Percentiles rank a stretch among this genome's conserved stretches.
These are phyloP conservation scores for Lactuca saligna DNA, from an alignment of 129 eudicot genomes.

Conservation along the genomic window DNA sequence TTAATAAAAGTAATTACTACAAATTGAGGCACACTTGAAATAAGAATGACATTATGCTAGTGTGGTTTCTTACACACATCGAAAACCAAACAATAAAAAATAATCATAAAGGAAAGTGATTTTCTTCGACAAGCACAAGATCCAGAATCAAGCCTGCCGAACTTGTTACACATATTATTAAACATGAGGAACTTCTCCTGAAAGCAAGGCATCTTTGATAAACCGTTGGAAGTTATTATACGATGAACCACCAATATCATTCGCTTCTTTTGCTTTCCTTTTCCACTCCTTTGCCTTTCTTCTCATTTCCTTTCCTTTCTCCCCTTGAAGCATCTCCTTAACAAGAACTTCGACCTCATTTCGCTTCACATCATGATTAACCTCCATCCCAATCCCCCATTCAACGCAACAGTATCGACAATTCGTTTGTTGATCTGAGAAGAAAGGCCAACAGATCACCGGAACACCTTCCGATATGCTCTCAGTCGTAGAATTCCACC, in stretches of 20 bases:
- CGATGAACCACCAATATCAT: slow-evolving; percentile 42
- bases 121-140: slow-evolving; percentile 3
- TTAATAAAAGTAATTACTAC: too few relatives aligned
- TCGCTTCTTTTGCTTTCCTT: slow-evolving; percentile 43
- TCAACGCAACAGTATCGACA: slow-evolving; percentile 40
- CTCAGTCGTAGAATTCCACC: slow-evolving; percentile 58
- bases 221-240: slow-evolving; percentile 40
- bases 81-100: not conserved
- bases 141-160: not conserved
- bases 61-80: not conserved
- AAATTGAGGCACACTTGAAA: too few relatives aligned
- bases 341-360: slow-evolving; percentile 48
- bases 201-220: slow-evolving; percentile 32
- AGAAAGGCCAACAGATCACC: slow-evolving; percentile 57
- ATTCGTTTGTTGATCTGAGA: slow-evolving; percentile 60
- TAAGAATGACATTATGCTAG: too few relatives aligned
- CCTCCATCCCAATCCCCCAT: slow-evolving; percentile 73
- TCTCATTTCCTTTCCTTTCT: slow-evolving; percentile 50
- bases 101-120: not conserved
- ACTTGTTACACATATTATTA: not conserved
- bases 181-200: not conserved
- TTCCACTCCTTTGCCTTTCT: slow-evolving; percentile 51
- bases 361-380: slow-evolving; percentile 54
- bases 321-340: slow-evolving; percentile 55
- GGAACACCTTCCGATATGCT: slow-evolving; percentile 53